phyloP scores from a whole-genome alignment of 177 flowering plant genomes.

The Vitis hybrid region DNA sequence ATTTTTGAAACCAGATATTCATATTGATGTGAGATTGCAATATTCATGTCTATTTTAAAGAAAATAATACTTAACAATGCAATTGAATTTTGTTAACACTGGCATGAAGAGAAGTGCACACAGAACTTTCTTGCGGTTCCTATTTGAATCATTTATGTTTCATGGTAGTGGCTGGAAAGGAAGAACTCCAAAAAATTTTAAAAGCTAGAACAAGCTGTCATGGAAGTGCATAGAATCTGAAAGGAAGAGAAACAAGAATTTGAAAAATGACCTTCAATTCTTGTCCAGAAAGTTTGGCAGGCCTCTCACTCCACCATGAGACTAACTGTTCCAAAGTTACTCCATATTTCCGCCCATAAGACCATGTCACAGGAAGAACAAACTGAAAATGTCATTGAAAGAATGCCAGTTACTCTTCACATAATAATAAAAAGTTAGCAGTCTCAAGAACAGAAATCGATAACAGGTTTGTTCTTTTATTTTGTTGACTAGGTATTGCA shows the following conservation, averaged over 20 bases:
- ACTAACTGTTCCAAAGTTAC: constrained; percentile 69
- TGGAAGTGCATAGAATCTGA: background rate
- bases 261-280: constrained; percentile 52
- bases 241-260: background rate
- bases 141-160: background rate
- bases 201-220: background rate
- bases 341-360: constrained; percentile 73
- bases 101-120: background rate
- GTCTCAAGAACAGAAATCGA: too few species aligned
- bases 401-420: background rate
- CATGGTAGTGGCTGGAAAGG: background rate
- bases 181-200: background rate
- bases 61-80: background rate
- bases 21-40: too few species aligned
- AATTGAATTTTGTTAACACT: background rate
- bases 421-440: too few species aligned
- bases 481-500: too few species aligned
- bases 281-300: constrained; percentile 89
- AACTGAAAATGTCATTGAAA: constrained; percentile 55
- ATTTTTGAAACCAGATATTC: background rate
- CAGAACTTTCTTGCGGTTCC: background rate
- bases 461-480: too few species aligned
- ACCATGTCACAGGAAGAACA: constrained; percentile 96
- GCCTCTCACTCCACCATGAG: constrained; percentile 91
- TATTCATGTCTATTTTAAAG: background rate